Conservation (phyloP, 305 asterid genomes). For the Stenogyne calaminthoides region DNA sequence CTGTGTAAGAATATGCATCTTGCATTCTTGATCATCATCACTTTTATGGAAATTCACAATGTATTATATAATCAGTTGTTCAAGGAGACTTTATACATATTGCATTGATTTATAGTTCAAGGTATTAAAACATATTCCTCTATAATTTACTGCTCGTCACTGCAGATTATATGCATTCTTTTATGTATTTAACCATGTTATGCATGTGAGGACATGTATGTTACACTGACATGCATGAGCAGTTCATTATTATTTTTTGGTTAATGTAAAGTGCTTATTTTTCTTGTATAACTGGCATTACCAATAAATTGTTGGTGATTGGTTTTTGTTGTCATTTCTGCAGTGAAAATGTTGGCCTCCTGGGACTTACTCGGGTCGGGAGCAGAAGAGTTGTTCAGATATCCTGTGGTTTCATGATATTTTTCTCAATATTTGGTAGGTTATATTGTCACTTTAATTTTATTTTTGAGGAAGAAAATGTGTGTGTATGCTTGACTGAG, state of each 20-base stretch:
- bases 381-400: conserved; percentile 97
- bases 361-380: conserved; percentile 96
- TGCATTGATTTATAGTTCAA: neutral
- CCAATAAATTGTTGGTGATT: conserved; percentile 6
- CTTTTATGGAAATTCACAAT: neutral
- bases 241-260: neutral
- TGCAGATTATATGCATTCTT: too few relatives aligned
- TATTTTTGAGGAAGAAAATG: neutral
- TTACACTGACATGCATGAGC: neutral
- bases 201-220: neutral
- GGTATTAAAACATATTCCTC: neutral
- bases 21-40: neutral
- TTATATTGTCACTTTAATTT: neutral
- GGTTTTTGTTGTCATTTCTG: conserved; percentile 25
- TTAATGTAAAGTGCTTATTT: neutral
- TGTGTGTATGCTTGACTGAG: conserved; percentile 11
- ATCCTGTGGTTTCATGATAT: conserved; percentile 93
- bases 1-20: conserved; percentile 62
- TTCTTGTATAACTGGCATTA: conserved; percentile 4
- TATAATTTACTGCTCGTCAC: neutral
- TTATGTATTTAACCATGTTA: neutral
- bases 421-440: conserved; percentile 95
- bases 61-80: neutral
- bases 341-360: conserved; percentile 97
- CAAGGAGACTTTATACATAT: neutral